phyloP scores from a whole-genome alignment of 352 stramenopile genomes.

The Phytopythium delawarense region DNA sequence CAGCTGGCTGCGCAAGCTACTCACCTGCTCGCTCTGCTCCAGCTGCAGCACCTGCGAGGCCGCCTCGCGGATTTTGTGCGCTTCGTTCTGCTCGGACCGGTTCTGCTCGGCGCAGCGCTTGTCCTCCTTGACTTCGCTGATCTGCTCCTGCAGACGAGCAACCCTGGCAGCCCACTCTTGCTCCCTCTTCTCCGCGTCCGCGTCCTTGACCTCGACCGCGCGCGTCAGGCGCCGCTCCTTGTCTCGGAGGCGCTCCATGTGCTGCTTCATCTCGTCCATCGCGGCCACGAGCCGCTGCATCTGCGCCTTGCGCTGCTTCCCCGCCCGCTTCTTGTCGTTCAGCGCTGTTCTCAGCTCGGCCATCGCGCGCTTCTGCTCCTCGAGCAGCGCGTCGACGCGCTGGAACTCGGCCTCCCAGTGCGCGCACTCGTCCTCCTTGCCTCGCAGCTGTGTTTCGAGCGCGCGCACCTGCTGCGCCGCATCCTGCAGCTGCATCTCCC shows the following conservation, averaged over 20 bases:
- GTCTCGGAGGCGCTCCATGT: conserved; percentile 9
- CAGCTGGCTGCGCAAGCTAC: conserved; percentile 24
- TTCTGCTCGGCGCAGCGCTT: conserved; percentile 14
- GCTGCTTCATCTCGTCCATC: conserved; percentile 31
- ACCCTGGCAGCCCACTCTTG: conserved; percentile 21
- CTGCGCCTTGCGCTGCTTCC: conserved; percentile 41
- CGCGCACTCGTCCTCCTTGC: conserved; percentile 35
- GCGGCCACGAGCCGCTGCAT: conserved; percentile 24
- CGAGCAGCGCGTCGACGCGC: conserved; percentile 23
- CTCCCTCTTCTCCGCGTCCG: conserved; percentile 9
- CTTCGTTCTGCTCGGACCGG: conserved; percentile 16
- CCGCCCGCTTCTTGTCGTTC: conserved; percentile 24
- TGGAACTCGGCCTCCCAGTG: conserved; percentile 53
- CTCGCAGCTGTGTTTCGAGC: conserved; percentile 24
- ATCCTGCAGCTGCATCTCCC: conserved; percentile 60
- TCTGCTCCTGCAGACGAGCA: conserved; percentile 24
- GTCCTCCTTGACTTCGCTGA: conserved; percentile 22
- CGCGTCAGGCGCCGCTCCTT: conserved; percentile 6
- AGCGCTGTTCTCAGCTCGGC: conserved; percentile 11
- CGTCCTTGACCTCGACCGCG: conserved; percentile 8
- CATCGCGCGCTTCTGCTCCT: conserved; percentile 13
- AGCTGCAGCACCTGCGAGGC: conserved; percentile 23
- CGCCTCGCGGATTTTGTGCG: conserved; percentile 16
- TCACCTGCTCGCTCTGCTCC: conserved; percentile 28
- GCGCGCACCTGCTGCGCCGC: conserved; percentile 28